Evolutionary conservation across 23 red algal genomes (phyloP).

Genomic region (Rhodosorus marinus): DNA sequence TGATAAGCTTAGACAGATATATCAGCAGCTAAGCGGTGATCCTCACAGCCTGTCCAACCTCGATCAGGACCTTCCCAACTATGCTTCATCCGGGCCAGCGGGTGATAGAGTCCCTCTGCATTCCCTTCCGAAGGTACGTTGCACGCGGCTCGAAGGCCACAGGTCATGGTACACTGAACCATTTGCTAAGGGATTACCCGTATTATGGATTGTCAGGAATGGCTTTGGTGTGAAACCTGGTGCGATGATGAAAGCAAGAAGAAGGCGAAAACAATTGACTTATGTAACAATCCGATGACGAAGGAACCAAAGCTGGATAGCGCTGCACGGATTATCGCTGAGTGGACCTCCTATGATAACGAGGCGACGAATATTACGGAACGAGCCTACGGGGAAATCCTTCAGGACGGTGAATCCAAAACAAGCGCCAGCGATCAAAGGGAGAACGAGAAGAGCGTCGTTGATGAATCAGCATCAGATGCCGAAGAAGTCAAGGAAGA

Average conservation of each 20-base stretch:
- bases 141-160: not conserved
- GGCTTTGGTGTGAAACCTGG: slow-evolving; percentile 99
- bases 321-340: slow-evolving; percentile 72
- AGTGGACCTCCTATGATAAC: slow-evolving; percentile 63
- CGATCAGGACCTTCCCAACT: slow-evolving; percentile 98
- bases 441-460: too few species aligned
- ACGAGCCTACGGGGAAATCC: too few species aligned
- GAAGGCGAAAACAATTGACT: slow-evolving; percentile 82
- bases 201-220: slow-evolving; percentile 66
- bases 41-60: slow-evolving; percentile 67
- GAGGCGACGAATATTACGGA: not conserved
- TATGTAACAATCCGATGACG: slow-evolving; percentile 97
- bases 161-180: not conserved
- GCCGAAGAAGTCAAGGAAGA: too few species aligned
- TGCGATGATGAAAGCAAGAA: slow-evolving; percentile 79
- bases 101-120: slow-evolving; percentile 3
- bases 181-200: slow-evolving; percentile 12
- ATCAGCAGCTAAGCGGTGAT: slow-evolving; percentile 76
- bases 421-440: too few species aligned
- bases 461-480: too few species aligned
- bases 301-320: slow-evolving; percentile 71
- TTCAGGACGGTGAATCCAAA: too few species aligned
- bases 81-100: slow-evolving; percentile 27
- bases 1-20: slow-evolving; percentile 62
- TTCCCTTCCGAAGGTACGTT: too few species aligned